These are phyloP conservation scores for Wickerhamiella occidentalis DNA, from an alignment of 805 yeast genomes.

Conservation along the genomic window DNA sequence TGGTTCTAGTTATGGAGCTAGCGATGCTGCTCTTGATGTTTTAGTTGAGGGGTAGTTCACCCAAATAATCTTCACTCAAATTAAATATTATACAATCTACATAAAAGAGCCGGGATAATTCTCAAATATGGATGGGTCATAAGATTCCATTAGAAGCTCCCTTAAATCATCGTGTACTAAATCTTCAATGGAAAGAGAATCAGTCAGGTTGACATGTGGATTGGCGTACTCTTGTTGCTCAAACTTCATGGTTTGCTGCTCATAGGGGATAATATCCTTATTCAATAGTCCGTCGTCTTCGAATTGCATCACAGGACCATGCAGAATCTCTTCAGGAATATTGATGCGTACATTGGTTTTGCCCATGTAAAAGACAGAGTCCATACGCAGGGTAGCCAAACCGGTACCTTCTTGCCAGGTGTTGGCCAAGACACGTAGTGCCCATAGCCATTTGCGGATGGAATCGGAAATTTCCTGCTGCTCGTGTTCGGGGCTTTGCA, in stretches of 20 bases:
- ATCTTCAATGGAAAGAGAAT: constrained; percentile 7
- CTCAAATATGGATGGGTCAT: not conserved
- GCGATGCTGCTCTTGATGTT: not conserved
- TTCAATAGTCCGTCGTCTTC: constrained; percentile 4
- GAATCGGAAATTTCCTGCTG: constrained; percentile 21
- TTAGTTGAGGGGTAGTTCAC: not conserved
- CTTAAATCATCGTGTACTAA: constrained; percentile 13
- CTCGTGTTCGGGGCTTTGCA: constrained; percentile 25
- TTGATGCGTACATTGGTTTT: constrained; percentile 12
- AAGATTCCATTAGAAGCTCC: constrained; percentile 11
- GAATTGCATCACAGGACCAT: not conserved
- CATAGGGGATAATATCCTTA: constrained; percentile 12
- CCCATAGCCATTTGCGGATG: constrained; percentile 27
- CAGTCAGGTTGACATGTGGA: not conserved
- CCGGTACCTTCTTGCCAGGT: constrained; percentile 31
- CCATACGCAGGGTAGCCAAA: constrained; percentile 27
- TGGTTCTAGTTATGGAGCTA: constrained; percentile 5
- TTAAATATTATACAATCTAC: no score
- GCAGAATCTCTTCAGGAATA: not conserved
- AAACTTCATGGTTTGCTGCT: constrained; percentile 7
- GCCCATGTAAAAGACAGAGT: constrained; percentile 27
- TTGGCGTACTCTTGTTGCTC: constrained; percentile 9
- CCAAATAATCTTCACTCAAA: no score
- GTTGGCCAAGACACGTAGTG: constrained; percentile 25
- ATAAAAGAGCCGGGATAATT: not conserved